Base-by-base conservation (phyloP, 2,329 filamentous ascomycete species). In the Aspergillus vadensis region DNA sequence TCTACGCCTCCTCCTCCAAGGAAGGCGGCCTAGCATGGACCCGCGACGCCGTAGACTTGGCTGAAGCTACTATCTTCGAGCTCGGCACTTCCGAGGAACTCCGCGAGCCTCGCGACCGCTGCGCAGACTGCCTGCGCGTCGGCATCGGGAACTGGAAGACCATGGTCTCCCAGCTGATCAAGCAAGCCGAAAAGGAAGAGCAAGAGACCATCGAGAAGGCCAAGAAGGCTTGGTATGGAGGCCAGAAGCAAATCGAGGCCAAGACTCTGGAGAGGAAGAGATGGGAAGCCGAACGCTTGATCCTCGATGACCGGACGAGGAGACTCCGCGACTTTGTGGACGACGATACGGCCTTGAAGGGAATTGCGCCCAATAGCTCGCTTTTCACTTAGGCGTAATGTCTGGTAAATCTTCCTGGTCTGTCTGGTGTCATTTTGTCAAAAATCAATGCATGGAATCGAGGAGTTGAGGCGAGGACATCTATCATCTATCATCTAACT, bases 1-100 rank as follows among this genome's bases (percentile, higher is more conserved):
- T 98, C 32, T 97, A 90, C 75, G 86, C 91, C 0, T 85, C 85
- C 4, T 83, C 85, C n/a, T 78, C 80, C 17, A 79, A 75, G 17
- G 87, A 91, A 52, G 88, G 90, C 62, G 94, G 92, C 0, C 81
- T 97, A 2, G 87, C 88, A 5, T 98, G 94, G 94, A 97, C 94
- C 0, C 86, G 92, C 58, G 91, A 97, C 64, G 92, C 90, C 25
- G 91, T 96, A 32, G 89, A 93, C 66, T 79, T 90, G 1, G 90
- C 92, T 2, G 92, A 93, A 76, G 83, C 88, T 62, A 87, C 87
- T 69, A 76, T 77, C 8, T 69, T 71, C 55, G 67, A 79, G 64
- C 61, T 77, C 65, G 58, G 69, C 57, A 65, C 70, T 63, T 60
- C 69, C 57, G 66, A 74, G 4, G 67, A 72, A 3, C 10, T 30